Base-by-base conservation (phyloP, 257 asterid genomes). In the Solanum piurae region DNA sequence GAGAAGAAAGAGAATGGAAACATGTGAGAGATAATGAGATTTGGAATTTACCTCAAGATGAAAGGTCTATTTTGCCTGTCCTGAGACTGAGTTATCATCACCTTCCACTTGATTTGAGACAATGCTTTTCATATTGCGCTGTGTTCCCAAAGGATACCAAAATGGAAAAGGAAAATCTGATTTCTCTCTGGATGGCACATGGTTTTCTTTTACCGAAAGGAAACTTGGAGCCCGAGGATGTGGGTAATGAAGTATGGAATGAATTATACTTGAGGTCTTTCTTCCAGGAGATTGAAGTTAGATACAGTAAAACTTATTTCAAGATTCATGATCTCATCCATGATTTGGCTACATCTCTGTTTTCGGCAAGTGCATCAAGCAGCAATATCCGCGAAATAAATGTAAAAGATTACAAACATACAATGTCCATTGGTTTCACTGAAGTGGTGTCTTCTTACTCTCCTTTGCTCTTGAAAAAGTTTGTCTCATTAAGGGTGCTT, bases 161-260 rank as follows among this genome's bases (percentile, higher is more conserved):
- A 38, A 38, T 38, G 44, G 44, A 38, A 38, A 38, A 38, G 44
- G 44, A 38, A 38, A 40, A 40, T 9, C 12, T 40, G 12, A 40
- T 40, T 12, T 4, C 44, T 40, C 44, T 40, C 44, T 40, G 44
- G 44, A 40, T 40, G 44, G 44, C 44, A 40, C 44, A 40, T 9
- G 12, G 44, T 40, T 40, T 40, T 40, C 44, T 40, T 40, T 40
- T 9, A 40, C 2, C 44, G 4, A 40, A 40, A 40, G 44, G 44
- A 40, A 40, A 40, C 44, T 40, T 40, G 44, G 44, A 9, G 2
- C 12, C 12, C 12, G 44, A 91, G 73, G 89, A 86, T n/a, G 76
- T 86, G 33, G 93, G 91, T 40, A 8, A 88, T 85, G 83, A 84
- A 62, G 64, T 89, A 72, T 91, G 88, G 69, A 49, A 91, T 27